phyloP scores from a whole-genome alignment of 2,329 filamentous ascomycete genomes.

The Diaporthe citri region DNA sequence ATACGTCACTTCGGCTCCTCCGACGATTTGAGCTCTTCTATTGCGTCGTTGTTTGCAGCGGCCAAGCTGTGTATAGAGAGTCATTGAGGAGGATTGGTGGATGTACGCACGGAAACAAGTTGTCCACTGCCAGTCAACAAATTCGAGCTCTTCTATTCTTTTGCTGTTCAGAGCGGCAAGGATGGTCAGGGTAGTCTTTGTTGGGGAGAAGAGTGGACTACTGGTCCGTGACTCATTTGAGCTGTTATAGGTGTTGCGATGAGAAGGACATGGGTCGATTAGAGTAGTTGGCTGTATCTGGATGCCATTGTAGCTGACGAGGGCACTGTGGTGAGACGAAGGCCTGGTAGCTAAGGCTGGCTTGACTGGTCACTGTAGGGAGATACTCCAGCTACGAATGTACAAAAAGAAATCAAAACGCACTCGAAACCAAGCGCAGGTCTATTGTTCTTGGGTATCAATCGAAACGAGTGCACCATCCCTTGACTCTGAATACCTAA shows the following conservation, averaged over 20 bases:
- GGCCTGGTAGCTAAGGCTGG: neutral
- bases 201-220: neutral
- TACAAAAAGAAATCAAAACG: neutral
- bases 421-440: neutral
- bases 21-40: neutral
- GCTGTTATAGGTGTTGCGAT: neutral
- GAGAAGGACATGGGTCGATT: neutral
- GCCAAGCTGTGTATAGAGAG: neutral
- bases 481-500: neutral
- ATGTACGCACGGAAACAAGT: neutral
- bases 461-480: neutral
- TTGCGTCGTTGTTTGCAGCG: neutral
- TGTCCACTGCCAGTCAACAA: neutral
- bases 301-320: neutral
- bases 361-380: neutral
- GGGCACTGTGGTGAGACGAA: neutral
- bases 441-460: slow-evolving; percentile 2
- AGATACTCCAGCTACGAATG: neutral
- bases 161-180: neutral
- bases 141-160: neutral
- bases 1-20: neutral
- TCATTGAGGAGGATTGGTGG: neutral
- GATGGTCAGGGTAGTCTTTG: neutral
- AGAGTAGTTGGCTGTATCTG: neutral
- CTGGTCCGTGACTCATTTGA: neutral